Evolutionary conservation across 2,329 filamentous ascomycete genomes (phyloP), one percentile per base, ranked within the genome.

Genomic region (Onygena corvina): DNA sequence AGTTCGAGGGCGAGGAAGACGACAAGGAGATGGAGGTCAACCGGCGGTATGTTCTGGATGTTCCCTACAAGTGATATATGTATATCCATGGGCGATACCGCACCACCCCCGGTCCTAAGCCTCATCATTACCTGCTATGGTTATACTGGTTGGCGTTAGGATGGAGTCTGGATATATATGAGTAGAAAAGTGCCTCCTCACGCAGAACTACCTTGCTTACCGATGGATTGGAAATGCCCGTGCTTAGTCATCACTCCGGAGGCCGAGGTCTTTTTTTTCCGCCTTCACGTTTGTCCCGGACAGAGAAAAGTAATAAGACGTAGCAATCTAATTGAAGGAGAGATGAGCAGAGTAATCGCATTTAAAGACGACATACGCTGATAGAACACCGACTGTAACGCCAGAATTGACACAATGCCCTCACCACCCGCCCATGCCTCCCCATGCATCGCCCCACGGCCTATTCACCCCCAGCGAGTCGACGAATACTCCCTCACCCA

Each of bases 1-100:
- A 85, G 54, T 90, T 90, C 58, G 86, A 90, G 61, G 84, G 84
- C 11, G 84, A 88, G 58, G 83, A 86, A 61, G 70, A 75, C 54
- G 81, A 80, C 57, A 86, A 80, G 54, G 76, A 85, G 62, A 84
- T 86, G 65, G 77, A 84, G 55, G 84, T 90, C 20, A 83, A 85
- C 57, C 71, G 83, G 52, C 75, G 85, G 46, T 85, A 84, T 61
- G 85, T 90, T 6, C 75, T 90, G 46, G 85, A 90, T 59, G 84
- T 85, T 57, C 71, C 79, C 36, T 69, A 68, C 38, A 72, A 70
- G 57, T 71, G 21, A 46, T 29, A 21, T 12, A n/a, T 29, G 27
- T 29, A 5, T 29, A n/a, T n/a, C n/a, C n/a, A n/a, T n/a, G n/a
- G n/a, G n/a, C n/a, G n/a, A n/a, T n/a, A n/a, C n/a, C n/a, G n/a